phyloP scores from a whole-genome alignment of 1,139 yeast species.

The Taphrina betulina region DNA sequence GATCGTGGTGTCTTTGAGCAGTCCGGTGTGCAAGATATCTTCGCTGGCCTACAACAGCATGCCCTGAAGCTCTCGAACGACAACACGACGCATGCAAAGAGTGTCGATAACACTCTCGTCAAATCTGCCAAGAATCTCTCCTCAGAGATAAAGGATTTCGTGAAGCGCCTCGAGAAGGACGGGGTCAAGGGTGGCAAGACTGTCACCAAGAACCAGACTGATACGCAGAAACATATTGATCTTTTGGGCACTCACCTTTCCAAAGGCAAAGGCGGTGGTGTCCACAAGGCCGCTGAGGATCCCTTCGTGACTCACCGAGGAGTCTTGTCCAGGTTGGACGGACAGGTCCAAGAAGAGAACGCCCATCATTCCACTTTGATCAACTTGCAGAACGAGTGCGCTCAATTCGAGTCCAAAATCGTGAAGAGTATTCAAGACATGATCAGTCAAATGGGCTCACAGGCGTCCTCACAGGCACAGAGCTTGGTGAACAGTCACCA shows the following conservation, averaged over 20 bases:
- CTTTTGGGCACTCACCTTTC: conserved; percentile 42
- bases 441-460: conserved; percentile 44
- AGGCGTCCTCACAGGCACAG: conserved; percentile 42
- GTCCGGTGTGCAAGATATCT: conserved; percentile 25
- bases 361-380: conserved; percentile 49
- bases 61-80: conserved; percentile 13
- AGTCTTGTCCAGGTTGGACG: conserved; percentile 46
- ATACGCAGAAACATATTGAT: conserved; percentile 47
- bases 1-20: conserved; percentile 24
- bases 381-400: conserved; percentile 48
- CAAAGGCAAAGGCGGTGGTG: conserved; percentile 23
- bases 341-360: conserved; percentile 51
- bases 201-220: conserved; percentile 45
- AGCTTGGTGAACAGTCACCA: conserved; percentile 41
- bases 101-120: conserved; percentile 18
- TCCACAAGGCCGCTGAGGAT: conserved; percentile 48
- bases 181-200: conserved; percentile 46
- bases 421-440: conserved; percentile 49
- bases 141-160: conserved; percentile 48
- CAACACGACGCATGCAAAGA: conserved; percentile 23
- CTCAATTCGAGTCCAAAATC: conserved; percentile 50
- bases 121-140: conserved; percentile 41
- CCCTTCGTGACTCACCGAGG: conserved; percentile 51
- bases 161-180: conserved; percentile 45
- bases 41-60: conserved; percentile 23